Base-by-base conservation (phyloP, 1,284 basidiomycete species). In the Ceratobasidium sp. region DNA sequence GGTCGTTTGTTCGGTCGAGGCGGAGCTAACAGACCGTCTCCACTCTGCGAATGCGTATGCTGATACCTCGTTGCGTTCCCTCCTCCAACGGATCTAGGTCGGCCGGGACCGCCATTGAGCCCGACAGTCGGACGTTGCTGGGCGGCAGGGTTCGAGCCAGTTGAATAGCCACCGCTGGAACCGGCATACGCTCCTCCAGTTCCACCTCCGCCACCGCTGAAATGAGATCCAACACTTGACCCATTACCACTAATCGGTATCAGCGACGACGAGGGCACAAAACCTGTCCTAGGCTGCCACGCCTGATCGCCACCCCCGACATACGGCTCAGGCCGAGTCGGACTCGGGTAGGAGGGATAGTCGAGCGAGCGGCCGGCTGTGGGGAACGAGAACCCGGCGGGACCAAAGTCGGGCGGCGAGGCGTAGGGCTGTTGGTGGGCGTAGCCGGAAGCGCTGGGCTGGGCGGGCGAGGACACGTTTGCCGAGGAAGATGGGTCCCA, bases 401-500 rank as follows among this genome's bases (percentile, higher is more conserved):
- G 46, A 6, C 40, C 23, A 49, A 49, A 63, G 60, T 51, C 64
- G 44, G 64, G 64, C 20, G 68, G 68, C 13, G 68, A 70, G 13
- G 68, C 53, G 53, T 55, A 70, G 26, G 18, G 46, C 46, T 49
- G 46, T 33, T 28, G 60, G 26, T 39, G 6, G 15, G 55, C 28
- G 20, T 51, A n/a, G 23, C 20, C 23, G 51, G 46, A 18, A 2
- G 40, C 26, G 42, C 12, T 56, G 4, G 55, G 12, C 33, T 33
- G 60, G 15, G 39, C 51, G 40, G 55, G 70, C 28, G 70, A 72
- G n/a, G 44, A 18, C 33, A 33, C 4, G 20, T 72, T 61, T 12
- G 64, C 64, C n/a, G 64, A 67, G 18, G 64, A 67, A 12, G 70
- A 72, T 26, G 55, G 53, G 39, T 61, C 70, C 56, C 55, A 72